Evolutionary conservation across 23 red algal species (phyloP).

Genomic region (Gracilariopsis chorda): DNA sequence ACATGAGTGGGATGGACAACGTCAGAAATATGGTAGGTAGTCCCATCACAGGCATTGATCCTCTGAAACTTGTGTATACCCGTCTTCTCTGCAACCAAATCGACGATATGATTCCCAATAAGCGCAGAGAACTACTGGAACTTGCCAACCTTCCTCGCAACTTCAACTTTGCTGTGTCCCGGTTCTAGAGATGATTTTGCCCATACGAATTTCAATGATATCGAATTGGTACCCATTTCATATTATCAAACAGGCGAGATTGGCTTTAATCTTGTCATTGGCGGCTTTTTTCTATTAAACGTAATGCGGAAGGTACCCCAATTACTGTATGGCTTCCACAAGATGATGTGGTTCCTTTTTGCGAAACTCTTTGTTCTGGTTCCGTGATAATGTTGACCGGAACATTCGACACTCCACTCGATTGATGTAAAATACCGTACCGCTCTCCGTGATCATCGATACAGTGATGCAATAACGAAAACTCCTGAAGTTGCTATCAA

Average conservation of each 20-base stretch:
- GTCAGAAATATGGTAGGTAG: slow-evolving; percentile 79
- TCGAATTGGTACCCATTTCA: slow-evolving; percentile 21
- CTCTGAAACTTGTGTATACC: slow-evolving; percentile 66
- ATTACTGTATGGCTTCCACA: not conserved
- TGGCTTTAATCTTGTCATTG: slow-evolving; percentile 16
- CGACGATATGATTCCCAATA: slow-evolving; percentile 68
- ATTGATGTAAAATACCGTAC: not conserved
- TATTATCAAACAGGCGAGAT: not conserved
- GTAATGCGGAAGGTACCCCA: not conserved
- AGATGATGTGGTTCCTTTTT: not conserved
- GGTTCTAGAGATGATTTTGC: slow-evolving; percentile 60
- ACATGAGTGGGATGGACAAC: slow-evolving; percentile 80
- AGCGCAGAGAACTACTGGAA: slow-evolving; percentile 44
- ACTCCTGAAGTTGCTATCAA: slow-evolving; percentile 35
- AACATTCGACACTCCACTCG: not conserved
- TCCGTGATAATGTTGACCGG: not conserved
- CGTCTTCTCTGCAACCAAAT: slow-evolving; percentile 42
- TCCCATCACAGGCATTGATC: slow-evolving; percentile 74
- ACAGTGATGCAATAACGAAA: not conserved
- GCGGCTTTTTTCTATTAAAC: not conserved
- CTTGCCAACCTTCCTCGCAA: slow-evolving; percentile 76
- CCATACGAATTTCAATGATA: slow-evolving; percentile 85
- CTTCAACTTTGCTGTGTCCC: slow-evolving; percentile 75
- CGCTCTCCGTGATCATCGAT: not conserved
- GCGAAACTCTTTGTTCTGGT: not conserved